These are phyloP conservation scores for Actinomortierella ambigua DNA, from an alignment of 371 early-diverging fungal genomes.

Conservation along the genomic window DNA sequence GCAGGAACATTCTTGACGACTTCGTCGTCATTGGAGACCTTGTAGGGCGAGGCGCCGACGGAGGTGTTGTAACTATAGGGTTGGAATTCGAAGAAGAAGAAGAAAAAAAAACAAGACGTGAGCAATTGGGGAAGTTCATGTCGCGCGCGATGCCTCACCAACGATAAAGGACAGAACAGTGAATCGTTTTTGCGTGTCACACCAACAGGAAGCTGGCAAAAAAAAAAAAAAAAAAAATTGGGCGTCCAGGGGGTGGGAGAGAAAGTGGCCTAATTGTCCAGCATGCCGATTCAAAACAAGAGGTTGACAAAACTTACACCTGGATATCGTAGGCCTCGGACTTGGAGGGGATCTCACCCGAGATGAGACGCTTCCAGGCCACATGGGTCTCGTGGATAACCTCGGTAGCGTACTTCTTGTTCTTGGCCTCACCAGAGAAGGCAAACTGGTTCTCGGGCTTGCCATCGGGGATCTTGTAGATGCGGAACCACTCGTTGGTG, in stretches of 20 bases:
- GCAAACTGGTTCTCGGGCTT: constrained; percentile 99
- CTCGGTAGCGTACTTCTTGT: constrained; percentile 90
- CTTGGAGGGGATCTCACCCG: constrained; percentile 59
- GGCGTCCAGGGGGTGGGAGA: too few species aligned
- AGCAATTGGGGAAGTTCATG: too few species aligned
- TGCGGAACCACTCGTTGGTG: constrained; percentile 98
- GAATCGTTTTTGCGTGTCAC: too few species aligned
- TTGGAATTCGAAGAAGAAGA: background rate
- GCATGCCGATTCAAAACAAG: background rate
- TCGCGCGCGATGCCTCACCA: too few species aligned
- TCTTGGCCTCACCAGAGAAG: constrained; percentile 90
- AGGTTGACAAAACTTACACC: constrained; percentile 66
- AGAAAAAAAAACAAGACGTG: constrained; percentile 6
- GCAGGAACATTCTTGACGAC: constrained; percentile 68
- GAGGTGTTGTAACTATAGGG: constrained; percentile 65
- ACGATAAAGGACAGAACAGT: too few species aligned
- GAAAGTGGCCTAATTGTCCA: too few species aligned
- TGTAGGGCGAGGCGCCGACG: constrained; percentile 77
- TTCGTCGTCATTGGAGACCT: constrained; percentile 61
- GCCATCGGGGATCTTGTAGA: constrained; percentile 99
- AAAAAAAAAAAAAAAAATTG: background rate
- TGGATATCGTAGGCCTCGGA: constrained; percentile 74
- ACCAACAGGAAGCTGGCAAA: constrained; percentile 1
- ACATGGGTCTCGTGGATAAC: constrained; percentile 94
- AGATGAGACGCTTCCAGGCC: constrained; percentile 92